Base-by-base conservation (phyloP, 2,329 filamentous ascomycete species). In the Diaporthe sp. region DNA sequence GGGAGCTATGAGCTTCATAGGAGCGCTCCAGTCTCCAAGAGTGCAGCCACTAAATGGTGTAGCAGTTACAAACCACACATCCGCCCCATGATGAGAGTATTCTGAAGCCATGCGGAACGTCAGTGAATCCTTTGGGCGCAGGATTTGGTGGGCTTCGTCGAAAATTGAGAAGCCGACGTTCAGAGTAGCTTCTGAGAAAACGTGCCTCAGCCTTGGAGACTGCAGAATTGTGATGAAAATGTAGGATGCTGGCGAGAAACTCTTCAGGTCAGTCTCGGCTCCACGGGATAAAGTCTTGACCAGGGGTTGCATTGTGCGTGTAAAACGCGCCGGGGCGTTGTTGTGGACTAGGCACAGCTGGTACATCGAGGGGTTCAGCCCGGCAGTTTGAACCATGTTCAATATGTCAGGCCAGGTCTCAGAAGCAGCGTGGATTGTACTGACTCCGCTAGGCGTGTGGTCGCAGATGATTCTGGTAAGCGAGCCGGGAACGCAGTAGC, bases 401-500 rank as follows among this genome's bases (percentile, higher is more conserved):
- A 65, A 19, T 19, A 70, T 68, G 5, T 55, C 73, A 1, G 73
- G 27, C 73, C 70, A 68, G 0, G 70, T 66, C 4, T 71, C 59
- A 13, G 35, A 4, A 9, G 73, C 53, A 2, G 27, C 19, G 7
- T 74, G 65, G 4, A 74, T 25, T 0, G 66, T 53, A 2, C 42
- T 59, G 6, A 65, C 73, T 3, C 73, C 73, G 8, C 25, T 55
- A 8, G 35, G 50, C 7, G 56, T 63, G 22, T 13, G 3, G 8
- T 70, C 63, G 9, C 58, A 55, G 25, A 74, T 30, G 2, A 10
- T 12, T 15, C 73, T 55, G 8, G 73, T 72, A 10, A 72, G 27
- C 2, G 59, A 63, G 27, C n/a, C 39, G 3, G 69, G 61, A 27
- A 74, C 73, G 25, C 73, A 74, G 25, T 72, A 74, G 19, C 73